These are phyloP conservation scores for Solanum ossicruentum DNA, from an alignment of 257 asterid species.

Conservation along the genomic window DNA sequence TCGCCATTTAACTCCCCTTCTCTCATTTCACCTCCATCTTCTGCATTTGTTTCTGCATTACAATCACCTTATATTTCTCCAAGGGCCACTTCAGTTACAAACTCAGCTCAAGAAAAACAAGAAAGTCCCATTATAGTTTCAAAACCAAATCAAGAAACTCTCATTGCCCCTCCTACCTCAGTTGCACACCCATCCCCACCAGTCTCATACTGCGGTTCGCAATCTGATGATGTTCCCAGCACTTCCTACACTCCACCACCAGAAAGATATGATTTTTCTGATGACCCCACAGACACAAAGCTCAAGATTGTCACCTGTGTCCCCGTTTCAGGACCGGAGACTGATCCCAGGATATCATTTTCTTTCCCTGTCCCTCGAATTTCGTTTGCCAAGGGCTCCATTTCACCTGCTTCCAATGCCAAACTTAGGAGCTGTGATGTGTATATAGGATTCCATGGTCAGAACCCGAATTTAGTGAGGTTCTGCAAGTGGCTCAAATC, in stretches of 20 bases:
- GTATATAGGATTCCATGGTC: conserved; percentile 70
- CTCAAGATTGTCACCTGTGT: conserved; percentile 55
- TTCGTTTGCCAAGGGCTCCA: conserved; percentile 65
- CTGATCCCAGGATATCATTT: conserved; percentile 63
- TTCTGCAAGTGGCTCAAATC: conserved; percentile 90
- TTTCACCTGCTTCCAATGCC: conserved; percentile 56
- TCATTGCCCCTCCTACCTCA: conserved; percentile 6
- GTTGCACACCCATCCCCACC: conserved; percentile 53
- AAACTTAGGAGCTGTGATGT: conserved; percentile 86
- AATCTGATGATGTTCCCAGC: conserved; percentile 75
- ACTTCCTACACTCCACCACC: conserved; percentile 80
- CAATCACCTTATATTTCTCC: conserved; percentile 91
- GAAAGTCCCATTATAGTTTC: background rate
- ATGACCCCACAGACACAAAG: conserved; percentile 31
- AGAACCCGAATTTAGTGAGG: conserved; percentile 46
- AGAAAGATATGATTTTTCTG: conserved; percentile 32
- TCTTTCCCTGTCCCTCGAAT: conserved; percentile 72
- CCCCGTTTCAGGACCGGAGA: conserved; percentile 28
- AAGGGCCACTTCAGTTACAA: conserved; percentile 28
- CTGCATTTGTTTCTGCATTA: conserved; percentile 84
- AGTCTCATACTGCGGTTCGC: conserved; percentile 56
- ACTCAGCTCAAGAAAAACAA: conserved; percentile 5
- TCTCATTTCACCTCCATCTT: conserved; percentile 68
- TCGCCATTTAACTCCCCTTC: conserved; percentile 64
- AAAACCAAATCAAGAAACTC: background rate